Percentiles rank a stretch among this genome's conserved stretches.
Conservation (phyloP, 2,329 filamentous ascomycete species). For the Iodosphaeria phyllophila region DNA sequence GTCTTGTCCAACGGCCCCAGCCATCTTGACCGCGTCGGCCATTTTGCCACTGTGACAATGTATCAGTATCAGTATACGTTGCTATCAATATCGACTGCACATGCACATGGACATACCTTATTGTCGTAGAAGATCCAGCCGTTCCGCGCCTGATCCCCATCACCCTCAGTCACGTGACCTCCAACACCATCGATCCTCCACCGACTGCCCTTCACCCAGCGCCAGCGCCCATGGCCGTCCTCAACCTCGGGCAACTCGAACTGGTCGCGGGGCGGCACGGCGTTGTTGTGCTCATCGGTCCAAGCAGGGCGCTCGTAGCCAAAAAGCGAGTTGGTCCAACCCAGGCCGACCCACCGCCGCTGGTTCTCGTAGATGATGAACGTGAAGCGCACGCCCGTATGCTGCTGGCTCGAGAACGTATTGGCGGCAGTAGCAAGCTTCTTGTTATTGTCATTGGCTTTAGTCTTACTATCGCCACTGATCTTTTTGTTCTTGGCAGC, state of each 20-base stretch:
- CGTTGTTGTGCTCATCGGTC: conserved; percentile 90
- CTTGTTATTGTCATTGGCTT: conserved; percentile 18
- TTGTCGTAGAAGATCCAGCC: conserved; percentile 99
- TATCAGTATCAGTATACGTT: conserved; percentile 2
- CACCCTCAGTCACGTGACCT: conserved; percentile 33
- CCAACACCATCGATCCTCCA: conserved; percentile 72
- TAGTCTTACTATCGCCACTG: conserved; percentile 10
- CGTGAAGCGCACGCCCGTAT: conserved; percentile 79
- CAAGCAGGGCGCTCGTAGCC: conserved; percentile 78
- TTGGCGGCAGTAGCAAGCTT: conserved; percentile 12
- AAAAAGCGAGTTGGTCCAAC: conserved; percentile 85
- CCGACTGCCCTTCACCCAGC: conserved; percentile 70
- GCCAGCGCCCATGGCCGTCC: conserved; percentile 38
- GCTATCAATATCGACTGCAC: not conserved
- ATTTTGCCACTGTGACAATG: conserved; percentile 54
- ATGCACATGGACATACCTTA: conserved; percentile 39
- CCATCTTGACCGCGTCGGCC: conserved; percentile 71
- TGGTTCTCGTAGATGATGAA: conserved; percentile 97
- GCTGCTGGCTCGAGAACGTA: conserved; percentile 19
- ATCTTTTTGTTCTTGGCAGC: conserved; percentile 10
- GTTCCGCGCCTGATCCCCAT: conserved; percentile 41
- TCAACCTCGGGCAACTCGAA: conserved; percentile 44
- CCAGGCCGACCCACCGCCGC: conserved; percentile 80
- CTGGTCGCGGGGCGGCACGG: conserved; percentile 54
- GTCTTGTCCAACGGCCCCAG: conserved; percentile 85